Evolutionary conservation across 305 asterid genomes (phyloP).

Genomic region (Fraxinus sp.): DNA sequence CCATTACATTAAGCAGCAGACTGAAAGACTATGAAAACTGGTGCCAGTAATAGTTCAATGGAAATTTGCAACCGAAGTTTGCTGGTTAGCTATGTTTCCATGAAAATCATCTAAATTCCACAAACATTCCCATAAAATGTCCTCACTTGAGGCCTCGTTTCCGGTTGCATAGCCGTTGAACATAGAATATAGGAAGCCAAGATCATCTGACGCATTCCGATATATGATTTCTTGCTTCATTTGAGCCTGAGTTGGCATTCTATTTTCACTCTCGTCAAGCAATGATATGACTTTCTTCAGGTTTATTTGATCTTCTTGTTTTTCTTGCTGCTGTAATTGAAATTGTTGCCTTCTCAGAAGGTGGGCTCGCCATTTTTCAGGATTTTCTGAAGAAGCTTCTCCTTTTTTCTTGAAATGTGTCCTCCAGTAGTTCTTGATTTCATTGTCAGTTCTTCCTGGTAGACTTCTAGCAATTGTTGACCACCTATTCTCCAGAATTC

Average conservation of each 20-base stretch:
- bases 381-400: constrained; percentile 31
- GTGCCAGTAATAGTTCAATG: constrained; percentile 12
- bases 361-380: constrained; percentile 45
- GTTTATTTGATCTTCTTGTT: constrained; percentile 36
- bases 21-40: neutral
- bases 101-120: constrained; percentile 67
- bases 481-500: constrained; percentile 48
- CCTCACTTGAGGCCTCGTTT: constrained; percentile 44
- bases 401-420: constrained; percentile 75
- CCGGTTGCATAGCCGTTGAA: constrained; percentile 31
- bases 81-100: constrained; percentile 27
- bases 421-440: constrained; percentile 83
- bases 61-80: constrained; percentile 22
- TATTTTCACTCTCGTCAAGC: constrained; percentile 35
- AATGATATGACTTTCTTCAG: constrained; percentile 39
- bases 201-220: constrained; percentile 31
- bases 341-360: constrained; percentile 60
- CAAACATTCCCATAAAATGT: constrained; percentile 56
- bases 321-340: constrained; percentile 49
- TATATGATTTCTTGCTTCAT: constrained; percentile 36
- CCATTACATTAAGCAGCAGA: neutral
- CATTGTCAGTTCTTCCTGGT: constrained; percentile 82
- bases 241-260: constrained; percentile 24
- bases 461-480: constrained; percentile 80
- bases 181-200: constrained; percentile 44